Evolutionary conservation across 2,329 filamentous ascomycete genomes (phyloP).

Genomic region (Claviceps arundinis): DNA sequence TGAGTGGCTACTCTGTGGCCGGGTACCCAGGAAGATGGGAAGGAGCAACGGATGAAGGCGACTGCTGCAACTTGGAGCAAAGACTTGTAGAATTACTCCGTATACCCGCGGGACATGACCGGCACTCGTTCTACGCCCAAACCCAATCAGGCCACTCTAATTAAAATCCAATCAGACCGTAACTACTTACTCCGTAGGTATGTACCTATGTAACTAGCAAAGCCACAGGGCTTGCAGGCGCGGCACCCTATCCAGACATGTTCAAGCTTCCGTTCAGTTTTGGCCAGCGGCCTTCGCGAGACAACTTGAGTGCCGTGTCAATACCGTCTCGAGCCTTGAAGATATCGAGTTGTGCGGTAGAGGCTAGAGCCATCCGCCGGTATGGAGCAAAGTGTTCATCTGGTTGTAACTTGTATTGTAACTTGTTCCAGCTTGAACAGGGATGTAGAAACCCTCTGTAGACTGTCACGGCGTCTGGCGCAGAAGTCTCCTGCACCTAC

Average conservation of each 20-base stretch:
- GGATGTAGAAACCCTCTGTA: background rate
- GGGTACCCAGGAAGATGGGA: background rate
- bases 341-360: background rate
- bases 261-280: background rate
- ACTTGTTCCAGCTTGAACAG: background rate
- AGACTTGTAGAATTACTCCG: no score
- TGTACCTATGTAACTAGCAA: no score
- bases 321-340: background rate
- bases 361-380: background rate
- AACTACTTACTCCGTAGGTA: background rate
- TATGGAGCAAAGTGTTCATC: no score
- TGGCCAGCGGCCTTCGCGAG: background rate
- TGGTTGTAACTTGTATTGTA: no score
- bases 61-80: background rate
- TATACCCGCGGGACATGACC: background rate
- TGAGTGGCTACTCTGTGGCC: constrained; percentile 3
- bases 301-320: background rate
- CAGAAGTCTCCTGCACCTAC: background rate
- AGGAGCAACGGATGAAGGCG: background rate
- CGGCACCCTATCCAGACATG: background rate
- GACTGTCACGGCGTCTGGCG: background rate
- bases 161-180: background rate
- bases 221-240: background rate
- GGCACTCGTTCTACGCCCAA: background rate
- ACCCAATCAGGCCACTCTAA: background rate